Evolutionary conservation across 2,329 filamentous ascomycete genomes (phyloP), one percentile per base, ranked within the genome.

Genomic region (Ascochyta lentis): DNA sequence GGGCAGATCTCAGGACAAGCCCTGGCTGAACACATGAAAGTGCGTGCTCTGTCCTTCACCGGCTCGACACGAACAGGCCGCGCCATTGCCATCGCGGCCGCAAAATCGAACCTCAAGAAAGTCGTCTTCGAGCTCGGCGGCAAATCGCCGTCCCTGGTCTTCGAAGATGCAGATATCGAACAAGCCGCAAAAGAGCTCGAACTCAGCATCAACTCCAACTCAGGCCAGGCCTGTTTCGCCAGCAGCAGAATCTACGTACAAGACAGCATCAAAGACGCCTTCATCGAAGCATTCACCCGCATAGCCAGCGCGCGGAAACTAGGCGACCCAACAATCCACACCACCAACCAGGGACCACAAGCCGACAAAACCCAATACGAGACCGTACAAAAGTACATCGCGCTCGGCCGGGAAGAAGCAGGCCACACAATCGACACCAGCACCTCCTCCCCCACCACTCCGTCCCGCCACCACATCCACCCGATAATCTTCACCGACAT

Each of bases 121-220:
- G 89, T 92, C 23, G 90, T 94, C 78, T 91, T 91, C 72, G 93
- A 94, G 77, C 80, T 94, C 54, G 90, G 90, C 33, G 90, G 90
- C 68, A 94, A 94, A 83, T 93, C 92, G 80, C 90, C 93, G 71
- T 89, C 89, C 15, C 87, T 89, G 38, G 86, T 93, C 24, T 84
- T 93, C 66, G 89, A 93, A 72, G 90, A 91, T 41, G 90, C 90
- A 23, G 91, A 85, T 63, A 79, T 93, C 24, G 82, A 93, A 24
- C 90, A 92, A 69, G 90, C 90, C 42, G 84, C 90, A 52, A 88
- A 57, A 37, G 63, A 76, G 56, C 71, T 71, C 34, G 67, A 72
- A 29, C 73, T 72, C 60, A 84, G 84, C 56, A 79, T 87, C 38
- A 78, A 81, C 54, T 76, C 76, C 58, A 80, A 84, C 65, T 81